phyloP scores from a whole-genome alignment of 176 grass and related monocot genomes.

The sorghum (Sorghum bicolor) region Sorghum_bicolor_NCBIv3 NC_012871.2:68986001-68986500 shows the following conservation, averaged over 20 bases:
- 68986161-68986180: constrained; percentile 22
- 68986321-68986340: constrained; percentile 18
- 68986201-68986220: not conserved
- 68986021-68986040: not conserved
- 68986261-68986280: constrained; percentile 4
- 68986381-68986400: constrained; percentile 51
- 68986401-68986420: constrained; percentile 50
- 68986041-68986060: not conserved
- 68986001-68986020: too few relatives aligned
- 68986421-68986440: constrained; percentile 16
- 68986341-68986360: constrained; percentile 61
- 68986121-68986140: constrained; percentile 22
- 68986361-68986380: constrained; percentile 44
- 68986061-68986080: not conserved
- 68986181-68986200: not conserved
- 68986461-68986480: constrained; percentile 36
- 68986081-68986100: constrained; percentile 22
- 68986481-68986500: constrained; percentile 53
- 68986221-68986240: not conserved
- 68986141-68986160: constrained; percentile 34
- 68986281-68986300: not conserved
- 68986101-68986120: not conserved
- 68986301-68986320: not conserved
- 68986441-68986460: constrained; percentile 41
- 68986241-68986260: constrained; percentile 1